phyloP scores from a whole-genome alignment of 1,284 basidiomycete genomes.

The Ustilago xerochloae region DNA sequence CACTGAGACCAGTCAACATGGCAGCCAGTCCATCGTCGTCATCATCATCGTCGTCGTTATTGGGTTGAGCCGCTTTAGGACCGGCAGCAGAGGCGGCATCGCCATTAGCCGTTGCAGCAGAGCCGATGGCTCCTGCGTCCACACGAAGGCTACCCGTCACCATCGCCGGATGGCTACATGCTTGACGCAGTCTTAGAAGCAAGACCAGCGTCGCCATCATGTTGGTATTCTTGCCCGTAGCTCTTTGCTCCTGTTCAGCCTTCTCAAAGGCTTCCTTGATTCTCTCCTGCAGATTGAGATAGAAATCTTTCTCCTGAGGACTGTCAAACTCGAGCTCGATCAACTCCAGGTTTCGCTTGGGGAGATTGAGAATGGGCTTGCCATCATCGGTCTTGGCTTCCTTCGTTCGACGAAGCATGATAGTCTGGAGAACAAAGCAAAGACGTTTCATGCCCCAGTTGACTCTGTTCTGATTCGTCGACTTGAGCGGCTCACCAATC shows the following conservation, averaged over 20 bases:
- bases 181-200: constrained; percentile 87
- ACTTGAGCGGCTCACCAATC: constrained; percentile 79
- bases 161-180: constrained; percentile 62
- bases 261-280: constrained; percentile 76
- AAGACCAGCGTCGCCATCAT: constrained; percentile 88
- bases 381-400: constrained; percentile 74
- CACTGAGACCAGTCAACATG: constrained; percentile 77
- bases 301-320: constrained; percentile 81
- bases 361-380: constrained; percentile 86
- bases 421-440: constrained; percentile 81
- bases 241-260: constrained; percentile 60
- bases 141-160: constrained; percentile 35
- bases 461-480: constrained; percentile 55
- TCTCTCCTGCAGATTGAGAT: constrained; percentile 79
- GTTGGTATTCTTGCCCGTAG: constrained; percentile 73
- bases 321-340: constrained; percentile 72
- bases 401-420: constrained; percentile 93
- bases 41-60: constrained; percentile 23
- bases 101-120: constrained; percentile 8
- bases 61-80: not conserved
- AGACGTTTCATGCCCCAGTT: constrained; percentile 65
- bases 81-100: not conserved
- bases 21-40: constrained; percentile 78
- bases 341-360: constrained; percentile 78
- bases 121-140: constrained; percentile 38